Conservation (phyloP, 176 grass and related monocot species). For the Rhipidocladum racemiflorum region DNA sequence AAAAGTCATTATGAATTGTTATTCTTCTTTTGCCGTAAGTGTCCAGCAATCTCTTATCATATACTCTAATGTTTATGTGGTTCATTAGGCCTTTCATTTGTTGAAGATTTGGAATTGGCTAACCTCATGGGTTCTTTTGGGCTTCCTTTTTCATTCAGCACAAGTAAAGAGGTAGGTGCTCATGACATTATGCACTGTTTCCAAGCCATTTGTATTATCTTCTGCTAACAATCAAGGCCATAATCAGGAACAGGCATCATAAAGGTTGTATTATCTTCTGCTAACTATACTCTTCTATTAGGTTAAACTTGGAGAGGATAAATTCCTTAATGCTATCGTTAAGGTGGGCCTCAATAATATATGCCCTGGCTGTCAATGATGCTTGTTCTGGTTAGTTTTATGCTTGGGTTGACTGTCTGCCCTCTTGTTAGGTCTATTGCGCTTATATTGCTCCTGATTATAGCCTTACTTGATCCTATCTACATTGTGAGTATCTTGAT, state of each 20-base stretch:
- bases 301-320: conserved; percentile 63
- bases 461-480: too few relatives aligned
- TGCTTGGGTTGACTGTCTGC: too few relatives aligned
- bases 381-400: conserved; percentile 2
- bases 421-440: too few relatives aligned
- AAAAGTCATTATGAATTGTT: not conserved
- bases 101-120: conserved; percentile 79
- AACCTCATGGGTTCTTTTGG: conserved; percentile 80
- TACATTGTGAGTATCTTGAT: too few relatives aligned
- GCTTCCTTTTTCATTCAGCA: conserved; percentile 82
- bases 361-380: not conserved
- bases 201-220: too few relatives aligned
- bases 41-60: conserved; percentile 6
- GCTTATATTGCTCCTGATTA: too few relatives aligned
- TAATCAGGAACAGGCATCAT: too few relatives aligned
- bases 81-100: conserved; percentile 21
- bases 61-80: conserved; percentile 29
- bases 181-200: not conserved
- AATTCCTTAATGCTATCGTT: conserved; percentile 89
- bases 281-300: conserved; percentile 36
- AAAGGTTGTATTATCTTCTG: too few relatives aligned
- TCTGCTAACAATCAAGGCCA: too few relatives aligned
- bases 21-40: conserved; percentile 21
- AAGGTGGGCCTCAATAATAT: conserved; percentile 56
- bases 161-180: conserved; percentile 65